Evolutionary conservation across 768 basidiomycete genomes (phyloP).

Genomic region (Paxillus involutus): DNA sequence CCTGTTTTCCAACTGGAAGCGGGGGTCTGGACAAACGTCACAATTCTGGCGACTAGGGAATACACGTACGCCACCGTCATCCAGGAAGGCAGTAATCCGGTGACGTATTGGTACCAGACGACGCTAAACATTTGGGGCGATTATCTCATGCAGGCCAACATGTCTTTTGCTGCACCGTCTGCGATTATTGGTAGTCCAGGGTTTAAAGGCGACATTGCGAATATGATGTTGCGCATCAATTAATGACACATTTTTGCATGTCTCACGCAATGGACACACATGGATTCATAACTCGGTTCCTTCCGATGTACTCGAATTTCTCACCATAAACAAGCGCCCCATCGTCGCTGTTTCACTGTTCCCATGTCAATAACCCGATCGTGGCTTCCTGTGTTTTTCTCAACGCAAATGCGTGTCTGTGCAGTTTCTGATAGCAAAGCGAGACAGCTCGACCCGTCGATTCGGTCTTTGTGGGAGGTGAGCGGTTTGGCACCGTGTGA

Average conservation of each 20-base stretch:
- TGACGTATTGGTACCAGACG: slow-evolving; percentile 35
- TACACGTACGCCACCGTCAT: slow-evolving; percentile 34
- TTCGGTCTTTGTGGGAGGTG: too few species aligned
- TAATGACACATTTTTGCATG: slow-evolving; percentile 4
- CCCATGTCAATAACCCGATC: too few species aligned
- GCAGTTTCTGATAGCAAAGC: too few species aligned
- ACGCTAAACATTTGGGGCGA: slow-evolving; percentile 41
- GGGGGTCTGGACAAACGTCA: slow-evolving; percentile 33
- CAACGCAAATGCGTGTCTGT: too few species aligned
- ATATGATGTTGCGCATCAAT: slow-evolving; percentile 26
- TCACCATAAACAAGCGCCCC: too few species aligned
- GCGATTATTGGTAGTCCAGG: slow-evolving; percentile 34
- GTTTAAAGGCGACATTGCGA: slow-evolving; percentile 34
- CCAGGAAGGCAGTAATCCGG: slow-evolving; percentile 10
- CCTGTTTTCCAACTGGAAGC: slow-evolving; percentile 26
- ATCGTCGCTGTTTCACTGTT: too few species aligned
- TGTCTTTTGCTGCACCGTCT: slow-evolving; percentile 45
- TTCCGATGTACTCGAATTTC: too few species aligned
- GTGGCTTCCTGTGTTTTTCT: too few species aligned
- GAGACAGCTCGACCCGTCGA: too few species aligned
- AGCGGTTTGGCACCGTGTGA: too few species aligned
- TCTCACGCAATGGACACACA: neutral
- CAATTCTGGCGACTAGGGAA: slow-evolving; percentile 37
- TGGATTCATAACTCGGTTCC: too few species aligned
- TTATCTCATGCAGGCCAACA: slow-evolving; percentile 37